Conservation (phyloP, 2,329 filamentous ascomycete species). For the Nannizziopsis barbatae region DNA sequence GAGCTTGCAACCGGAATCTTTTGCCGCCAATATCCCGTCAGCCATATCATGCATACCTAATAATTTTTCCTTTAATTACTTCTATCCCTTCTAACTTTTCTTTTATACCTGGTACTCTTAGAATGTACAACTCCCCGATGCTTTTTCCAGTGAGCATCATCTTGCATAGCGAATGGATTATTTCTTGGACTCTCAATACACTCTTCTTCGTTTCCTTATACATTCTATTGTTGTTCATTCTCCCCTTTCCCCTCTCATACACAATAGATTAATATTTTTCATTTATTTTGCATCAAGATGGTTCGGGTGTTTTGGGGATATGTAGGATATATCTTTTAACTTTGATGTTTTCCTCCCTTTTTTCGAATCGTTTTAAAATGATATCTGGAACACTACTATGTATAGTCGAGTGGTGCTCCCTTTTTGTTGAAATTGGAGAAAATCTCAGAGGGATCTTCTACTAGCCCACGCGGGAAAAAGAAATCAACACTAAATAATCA, state of each 20-base stretch:
- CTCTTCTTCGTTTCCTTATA: too few relatives aligned
- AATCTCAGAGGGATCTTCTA: too few relatives aligned
- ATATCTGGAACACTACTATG: too few relatives aligned
- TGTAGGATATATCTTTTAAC: too few relatives aligned
- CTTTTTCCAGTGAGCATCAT: constrained; percentile 5
- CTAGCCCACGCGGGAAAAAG: too few relatives aligned
- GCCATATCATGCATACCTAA: neutral
- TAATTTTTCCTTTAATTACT: neutral
- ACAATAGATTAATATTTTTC: constrained; percentile 1
- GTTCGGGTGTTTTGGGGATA: too few relatives aligned
- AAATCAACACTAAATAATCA: too few relatives aligned
- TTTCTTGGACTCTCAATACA: neutral
- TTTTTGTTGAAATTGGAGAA: too few relatives aligned
- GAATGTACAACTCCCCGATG: neutral
- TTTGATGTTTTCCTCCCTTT: too few relatives aligned
- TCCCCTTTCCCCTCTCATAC: neutral
- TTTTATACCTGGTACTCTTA: neutral
- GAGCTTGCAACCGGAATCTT: neutral
- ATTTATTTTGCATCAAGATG: too few relatives aligned
- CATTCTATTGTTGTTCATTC: neutral
- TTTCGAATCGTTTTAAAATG: too few relatives aligned
- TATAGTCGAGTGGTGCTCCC: too few relatives aligned
- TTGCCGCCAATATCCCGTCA: neutral
- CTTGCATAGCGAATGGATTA: neutral
- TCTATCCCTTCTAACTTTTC: neutral